phyloP scores from a whole-genome alignment of 768 basidiomycete species.

The Termitomyces sp. region DNA sequence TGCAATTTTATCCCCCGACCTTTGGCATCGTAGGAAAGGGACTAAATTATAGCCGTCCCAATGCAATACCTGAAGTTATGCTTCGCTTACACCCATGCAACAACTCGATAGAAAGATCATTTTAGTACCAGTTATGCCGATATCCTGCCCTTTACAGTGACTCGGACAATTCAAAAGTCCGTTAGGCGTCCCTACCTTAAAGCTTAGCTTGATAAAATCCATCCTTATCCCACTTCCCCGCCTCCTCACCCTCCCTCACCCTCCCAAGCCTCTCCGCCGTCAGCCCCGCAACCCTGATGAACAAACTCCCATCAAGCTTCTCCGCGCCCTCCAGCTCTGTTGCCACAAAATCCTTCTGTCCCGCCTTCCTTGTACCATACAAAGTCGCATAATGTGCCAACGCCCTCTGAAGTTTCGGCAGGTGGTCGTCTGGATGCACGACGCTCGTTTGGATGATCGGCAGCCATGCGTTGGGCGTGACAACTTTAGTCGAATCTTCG shows the following conservation, averaged over 20 bases:
- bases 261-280: constrained; percentile 27
- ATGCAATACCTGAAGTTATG: too few species aligned
- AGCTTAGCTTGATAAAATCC: constrained; percentile 13
- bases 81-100: too few species aligned
- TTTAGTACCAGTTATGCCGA: too few species aligned
- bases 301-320: constrained; percentile 51
- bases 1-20: too few species aligned
- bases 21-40: too few species aligned
- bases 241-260: constrained; percentile 22
- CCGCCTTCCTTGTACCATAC: constrained; percentile 27
- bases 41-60: too few species aligned
- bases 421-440: constrained; percentile 55
- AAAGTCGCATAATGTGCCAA: constrained; percentile 26
- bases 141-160: too few species aligned
- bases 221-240: constrained; percentile 13
- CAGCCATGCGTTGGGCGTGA: constrained; percentile 56
- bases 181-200: neutral
- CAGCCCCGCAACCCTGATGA: constrained; percentile 47
- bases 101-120: too few species aligned
- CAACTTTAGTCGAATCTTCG: constrained; percentile 26
- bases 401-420: constrained; percentile 29
- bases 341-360: constrained; percentile 17
- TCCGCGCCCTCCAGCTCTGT: constrained; percentile 42
- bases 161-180: too few species aligned
- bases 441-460: constrained; percentile 50